Evolutionary conservation across 768 basidiomycete genomes (phyloP), one percentile per base, ranked within the genome.

Genomic region (Suillus lakei): DNA sequence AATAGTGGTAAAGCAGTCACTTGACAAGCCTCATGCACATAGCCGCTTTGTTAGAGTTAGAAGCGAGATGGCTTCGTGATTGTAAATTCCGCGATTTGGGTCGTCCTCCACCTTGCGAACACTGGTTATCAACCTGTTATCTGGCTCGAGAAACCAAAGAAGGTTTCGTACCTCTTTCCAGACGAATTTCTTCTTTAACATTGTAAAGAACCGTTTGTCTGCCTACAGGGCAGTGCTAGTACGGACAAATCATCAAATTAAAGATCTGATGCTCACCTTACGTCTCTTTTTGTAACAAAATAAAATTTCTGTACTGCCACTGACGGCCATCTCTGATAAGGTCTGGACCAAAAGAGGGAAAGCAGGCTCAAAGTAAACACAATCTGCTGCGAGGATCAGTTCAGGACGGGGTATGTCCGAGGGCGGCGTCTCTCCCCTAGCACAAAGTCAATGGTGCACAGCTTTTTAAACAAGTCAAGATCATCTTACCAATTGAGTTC

Each of bases 211-310:
- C 1, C 91, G 87, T 72, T 88, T 94, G 74, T 97, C 95, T 1
- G 93, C 95, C 94, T 95, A 66, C 38, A 39, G 64, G 32, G 60
- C 62, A 18, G 34, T 54, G 34, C 32, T 32, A 10, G 30, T 23
- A 43, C 21, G 32, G 64, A 23, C 54, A 66, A 8, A 30, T 18
- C 60, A 68, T 62, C 23, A 46, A 43, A 62, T 36, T 38, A 38
- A 38, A 9, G 9, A 15, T 34, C 15, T 32, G 43, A 60, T 26
- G 38, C 44, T n/a, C 34, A 91, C 94, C 86, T 95, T 96, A 78
- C 96, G 84, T 61, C 96, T 84, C 73, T 96, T 97, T 79, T 96
- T 96, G 80, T 95, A 97, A 73, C 94, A 96, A 78, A 98, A 95
- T 41, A 97, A 76, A 46, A 96, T 85, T 64, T 94, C 90, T 21